A percentile compares a stretch with the other conserved stretches of the same genome.
Conservation (phyloP, 208 protist species). For the Trypanosoma brucei region DNA sequence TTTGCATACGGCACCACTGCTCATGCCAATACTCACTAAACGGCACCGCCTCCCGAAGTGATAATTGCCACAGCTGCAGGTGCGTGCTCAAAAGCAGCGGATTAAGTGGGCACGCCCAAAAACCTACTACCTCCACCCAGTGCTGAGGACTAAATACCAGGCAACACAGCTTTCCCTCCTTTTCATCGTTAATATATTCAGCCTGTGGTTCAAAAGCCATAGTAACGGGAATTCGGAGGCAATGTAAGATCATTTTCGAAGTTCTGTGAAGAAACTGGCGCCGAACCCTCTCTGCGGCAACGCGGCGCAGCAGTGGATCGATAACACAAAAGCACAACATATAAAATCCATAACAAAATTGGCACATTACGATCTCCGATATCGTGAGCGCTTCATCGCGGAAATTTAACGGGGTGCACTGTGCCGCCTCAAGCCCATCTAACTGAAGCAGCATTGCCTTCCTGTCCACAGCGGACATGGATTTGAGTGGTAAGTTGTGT, state of each 20-base stretch:
- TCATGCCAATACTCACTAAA: constrained; percentile 17
- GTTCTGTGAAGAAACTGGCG: constrained; percentile 31
- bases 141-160: constrained; percentile 53
- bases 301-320: constrained; percentile 11
- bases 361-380: constrained; percentile 30
- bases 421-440: constrained; percentile 28
- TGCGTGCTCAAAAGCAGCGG: constrained; percentile 33
- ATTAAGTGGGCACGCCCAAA: constrained; percentile 72
- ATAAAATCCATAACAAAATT: constrained; percentile 43
- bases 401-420: constrained; percentile 65
- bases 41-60: not conserved
- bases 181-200: not conserved
- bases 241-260: constrained; percentile 25
- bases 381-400: constrained; percentile 34
- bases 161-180: constrained; percentile 1
- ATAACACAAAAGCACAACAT: constrained; percentile 39
- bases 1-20: constrained; percentile 1
- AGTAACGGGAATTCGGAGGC: constrained; percentile 35
- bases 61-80: constrained; percentile 1
- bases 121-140: constrained; percentile 79
- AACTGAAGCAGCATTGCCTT: constrained; percentile 27
- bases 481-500: constrained; percentile 23
- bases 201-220: constrained; percentile 29
- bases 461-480: constrained; percentile 33
- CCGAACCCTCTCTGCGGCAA: constrained; percentile 5